Percentiles rank a stretch among this genome's conserved stretches.
Evolutionary conservation across 2,329 filamentous ascomycete genomes (phyloP).

Genomic region (Sclerotinia sclerotiorum): DNA sequence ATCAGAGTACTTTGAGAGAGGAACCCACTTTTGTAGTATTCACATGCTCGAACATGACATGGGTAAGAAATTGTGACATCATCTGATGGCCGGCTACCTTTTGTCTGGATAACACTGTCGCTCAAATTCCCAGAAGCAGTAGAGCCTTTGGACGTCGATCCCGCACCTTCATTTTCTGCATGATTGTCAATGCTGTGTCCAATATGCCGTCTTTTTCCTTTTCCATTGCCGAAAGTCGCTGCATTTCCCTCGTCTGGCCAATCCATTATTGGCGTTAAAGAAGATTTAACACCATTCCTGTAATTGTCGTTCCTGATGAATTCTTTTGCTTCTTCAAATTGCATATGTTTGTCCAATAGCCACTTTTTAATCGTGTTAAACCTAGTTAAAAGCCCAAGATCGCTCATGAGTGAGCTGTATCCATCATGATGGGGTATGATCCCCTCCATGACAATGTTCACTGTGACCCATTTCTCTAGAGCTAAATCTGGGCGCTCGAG

Average conservation of each 20-base stretch:
- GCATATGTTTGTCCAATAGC: neutral
- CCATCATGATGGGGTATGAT: neutral
- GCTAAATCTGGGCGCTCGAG: constrained; percentile 18
- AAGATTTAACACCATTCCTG: neutral
- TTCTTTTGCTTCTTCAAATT: neutral
- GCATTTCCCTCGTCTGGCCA: neutral
- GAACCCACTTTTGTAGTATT: too few relatives aligned
- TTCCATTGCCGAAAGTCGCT: neutral
- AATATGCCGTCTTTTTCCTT: too few relatives aligned
- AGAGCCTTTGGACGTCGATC: too few relatives aligned
- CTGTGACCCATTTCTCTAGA: constrained; percentile 13
- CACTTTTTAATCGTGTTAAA: constrained; percentile 7
- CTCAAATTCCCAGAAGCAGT: too few relatives aligned
- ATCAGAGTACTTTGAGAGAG: too few relatives aligned
- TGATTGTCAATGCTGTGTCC: too few relatives aligned
- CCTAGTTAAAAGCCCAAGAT: neutral
- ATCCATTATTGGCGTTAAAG: neutral
- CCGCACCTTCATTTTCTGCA: too few relatives aligned
- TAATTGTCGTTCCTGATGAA: constrained; percentile 2
- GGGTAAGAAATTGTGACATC: neutral
- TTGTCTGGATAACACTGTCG: too few relatives aligned
- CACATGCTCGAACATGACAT: neutral
- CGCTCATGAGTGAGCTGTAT: neutral
- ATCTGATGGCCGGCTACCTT: too few relatives aligned
- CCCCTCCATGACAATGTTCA: neutral